Base-by-base conservation (phyloP, 805 yeast species). In the Spathaspora passalidarum region DNA sequence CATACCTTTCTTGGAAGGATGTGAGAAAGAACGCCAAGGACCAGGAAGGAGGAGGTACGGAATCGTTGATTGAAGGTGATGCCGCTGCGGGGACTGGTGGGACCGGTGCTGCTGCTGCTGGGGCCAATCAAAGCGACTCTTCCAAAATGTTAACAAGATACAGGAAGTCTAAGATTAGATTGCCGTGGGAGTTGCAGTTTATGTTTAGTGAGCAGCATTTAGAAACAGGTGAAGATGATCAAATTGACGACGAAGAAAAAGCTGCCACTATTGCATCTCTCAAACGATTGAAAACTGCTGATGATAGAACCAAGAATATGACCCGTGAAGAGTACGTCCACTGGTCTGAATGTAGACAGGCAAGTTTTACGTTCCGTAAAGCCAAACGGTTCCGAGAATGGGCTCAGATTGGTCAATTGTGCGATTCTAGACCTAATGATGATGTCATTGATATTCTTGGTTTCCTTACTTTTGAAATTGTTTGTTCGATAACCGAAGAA, bases 311-410 rank as follows among this genome's bases (percentile, higher is more conserved):
- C 0, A 80, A 75, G 52, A 79, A 85, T 54, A 94, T 94, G 99
- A 94, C 99, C 0, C 86, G 83, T 59, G 97, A 94, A 57, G 99
- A 94, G 61, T 94, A 94, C 59, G 99, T 91, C 14, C 99, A 94
- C 62, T 94, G 98, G 97, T 88, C 96, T 10, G 99, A 94, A 60
- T 94, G 99, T 66, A 80, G 99, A 50, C 99, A 94, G 64, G 98
- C 98, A 1, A 84, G 95, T 48, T 94, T 94, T 63, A 94, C 99
- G 1, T 94, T 90, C 58, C 78, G 97, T 55, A 94, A 94, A 62
- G 86, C 87, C n/a, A 90, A 90, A 62, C 72, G 97, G 58, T 94
- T 94, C 62, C 79, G 92, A 59, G 99, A 94, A 57, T 94, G 99
- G 99, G 92, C 96, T 14, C 96, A 94, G 10, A 80, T 92, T 38